A percentile compares a stretch with the other conserved stretches of the same genome.
phyloP scores from a whole-genome alignment of 2,329 filamentous ascomycete genomes.

The Eurotiales sp. region DNA sequence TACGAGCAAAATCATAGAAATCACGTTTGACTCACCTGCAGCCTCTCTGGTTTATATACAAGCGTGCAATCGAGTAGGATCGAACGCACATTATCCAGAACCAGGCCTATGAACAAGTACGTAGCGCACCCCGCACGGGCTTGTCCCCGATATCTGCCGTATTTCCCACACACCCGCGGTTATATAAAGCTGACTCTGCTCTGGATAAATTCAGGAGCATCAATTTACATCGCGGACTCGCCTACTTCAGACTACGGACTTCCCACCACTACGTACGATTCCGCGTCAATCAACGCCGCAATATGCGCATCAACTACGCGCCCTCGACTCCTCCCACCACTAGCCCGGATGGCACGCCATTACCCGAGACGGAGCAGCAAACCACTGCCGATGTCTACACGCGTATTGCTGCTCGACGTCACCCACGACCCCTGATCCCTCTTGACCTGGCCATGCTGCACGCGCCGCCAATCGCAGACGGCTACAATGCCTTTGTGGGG shows the following conservation, averaged over 20 bases:
- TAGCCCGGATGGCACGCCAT: constrained; percentile 19
- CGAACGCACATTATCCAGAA: not conserved
- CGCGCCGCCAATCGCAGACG: constrained; percentile 68
- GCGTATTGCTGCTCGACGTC: constrained; percentile 63
- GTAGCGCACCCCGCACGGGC: not conserved
- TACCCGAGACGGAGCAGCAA: constrained; percentile 9
- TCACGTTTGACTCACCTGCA: no score
- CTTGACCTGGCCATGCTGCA: constrained; percentile 76
- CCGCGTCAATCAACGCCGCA: not conserved
- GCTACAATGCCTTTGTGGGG: constrained; percentile 58
- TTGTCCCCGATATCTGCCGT: not conserved
- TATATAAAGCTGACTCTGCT: no score
- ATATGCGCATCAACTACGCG: constrained; percentile 37
- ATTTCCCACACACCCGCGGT: no score
- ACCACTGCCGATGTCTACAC: constrained; percentile 49
- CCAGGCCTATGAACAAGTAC: not conserved
- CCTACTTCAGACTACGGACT: not conserved
- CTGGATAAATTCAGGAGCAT: no score
- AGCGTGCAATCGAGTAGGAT: no score
- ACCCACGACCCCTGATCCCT: constrained; percentile 65
- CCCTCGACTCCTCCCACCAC: constrained; percentile 22
- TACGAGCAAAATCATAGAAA: no score
- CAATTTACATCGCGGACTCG: not conserved
- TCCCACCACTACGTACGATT: not conserved
- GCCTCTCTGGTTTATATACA: no score